A percentile compares a stretch with the other conserved stretches of the same genome.
phyloP scores from a whole-genome alignment of 805 yeast genomes.

The Barnettozyma wickerhamii region DNA sequence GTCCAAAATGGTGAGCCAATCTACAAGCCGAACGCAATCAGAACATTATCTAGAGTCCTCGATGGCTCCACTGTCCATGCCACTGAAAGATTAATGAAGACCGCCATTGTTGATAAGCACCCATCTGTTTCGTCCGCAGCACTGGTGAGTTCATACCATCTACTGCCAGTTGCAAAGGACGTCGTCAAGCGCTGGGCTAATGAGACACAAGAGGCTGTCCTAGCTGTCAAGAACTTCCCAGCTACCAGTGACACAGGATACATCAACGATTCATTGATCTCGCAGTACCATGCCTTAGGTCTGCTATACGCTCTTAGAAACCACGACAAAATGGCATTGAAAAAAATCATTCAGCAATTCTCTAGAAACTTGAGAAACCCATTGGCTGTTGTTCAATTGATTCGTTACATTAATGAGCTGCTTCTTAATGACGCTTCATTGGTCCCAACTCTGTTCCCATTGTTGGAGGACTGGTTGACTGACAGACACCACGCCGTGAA shows the following conservation, averaged over 20 bases:
- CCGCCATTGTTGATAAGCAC: conserved; percentile 86
- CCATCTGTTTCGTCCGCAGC: conserved; percentile 94
- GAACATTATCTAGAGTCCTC: conserved; percentile 84
- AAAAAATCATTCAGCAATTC: conserved; percentile 83
- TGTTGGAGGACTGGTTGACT: conserved; percentile 65
- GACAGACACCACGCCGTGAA: conserved; percentile 87
- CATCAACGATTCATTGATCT: conserved; percentile 71
- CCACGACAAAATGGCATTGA: conserved; percentile 90
- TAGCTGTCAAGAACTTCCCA: conserved; percentile 42
- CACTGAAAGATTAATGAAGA: conserved; percentile 87
- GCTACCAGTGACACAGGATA: conserved; percentile 35
- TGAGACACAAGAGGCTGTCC: conserved; percentile 90
- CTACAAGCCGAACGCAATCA: conserved; percentile 91
- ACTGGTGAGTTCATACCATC: conserved; percentile 82
- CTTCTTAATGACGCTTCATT: conserved; percentile 68
- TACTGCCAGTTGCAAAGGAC: conserved; percentile 84
- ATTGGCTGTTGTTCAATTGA: conserved; percentile 79
- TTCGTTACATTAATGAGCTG: conserved; percentile 73
- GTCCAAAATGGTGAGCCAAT: conserved; percentile 83
- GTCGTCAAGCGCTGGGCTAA: conserved; percentile 92
- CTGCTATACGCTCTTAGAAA: conserved; percentile 81
- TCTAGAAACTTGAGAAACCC: conserved; percentile 66
- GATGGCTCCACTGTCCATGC: conserved; percentile 90
- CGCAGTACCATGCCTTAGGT: conserved; percentile 96
- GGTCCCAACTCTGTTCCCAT: conserved; percentile 51